Percentiles rank a stretch among this genome's conserved stretches.
phyloP scores from a whole-genome alignment of 1,139 yeast genomes.

The Yamadazyma aaseri region DNA sequence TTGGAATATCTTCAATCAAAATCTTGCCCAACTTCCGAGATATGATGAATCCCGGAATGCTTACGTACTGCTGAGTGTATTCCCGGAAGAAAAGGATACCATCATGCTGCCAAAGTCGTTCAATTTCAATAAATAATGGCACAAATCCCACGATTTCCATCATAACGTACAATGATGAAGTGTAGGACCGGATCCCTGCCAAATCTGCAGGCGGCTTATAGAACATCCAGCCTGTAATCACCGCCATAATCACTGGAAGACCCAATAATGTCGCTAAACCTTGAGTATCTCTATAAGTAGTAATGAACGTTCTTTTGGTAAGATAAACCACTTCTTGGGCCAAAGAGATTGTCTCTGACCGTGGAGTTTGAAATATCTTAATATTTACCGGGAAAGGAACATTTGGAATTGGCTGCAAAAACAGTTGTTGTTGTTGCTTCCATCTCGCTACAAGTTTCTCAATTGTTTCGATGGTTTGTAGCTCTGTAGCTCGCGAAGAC shows the following conservation, averaged over 20 bases:
- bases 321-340: conserved; percentile 51
- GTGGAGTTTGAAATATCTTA: conserved; percentile 25
- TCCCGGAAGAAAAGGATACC: conserved; percentile 72
- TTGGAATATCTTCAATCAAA: conserved; percentile 66
- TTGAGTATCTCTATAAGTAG: conserved; percentile 59
- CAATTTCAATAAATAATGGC: conserved; percentile 69
- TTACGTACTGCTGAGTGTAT: conserved; percentile 66
- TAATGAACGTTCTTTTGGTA: conserved; percentile 52
- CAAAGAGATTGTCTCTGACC: conserved; percentile 29
- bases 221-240: conserved; percentile 75
- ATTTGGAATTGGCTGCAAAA: conserved; percentile 9
- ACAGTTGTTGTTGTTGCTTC: conserved; percentile 26
- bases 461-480: conserved; percentile 43
- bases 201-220: conserved; percentile 60
- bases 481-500: conserved; percentile 41
- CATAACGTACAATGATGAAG: conserved; percentile 64
- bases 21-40: conserved; percentile 69
- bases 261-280: conserved; percentile 54
- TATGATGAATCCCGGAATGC: conserved; percentile 63
- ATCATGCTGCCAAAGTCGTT: conserved; percentile 68
- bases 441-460: conserved; percentile 48
- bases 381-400: conserved; percentile 24
- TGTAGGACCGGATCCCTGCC: conserved; percentile 66
- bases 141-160: conserved; percentile 68
- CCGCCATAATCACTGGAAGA: conserved; percentile 58